These are phyloP conservation scores for Nidularia pulvinata DNA, from an alignment of 768 basidiomycete species.

Conservation along the genomic window DNA sequence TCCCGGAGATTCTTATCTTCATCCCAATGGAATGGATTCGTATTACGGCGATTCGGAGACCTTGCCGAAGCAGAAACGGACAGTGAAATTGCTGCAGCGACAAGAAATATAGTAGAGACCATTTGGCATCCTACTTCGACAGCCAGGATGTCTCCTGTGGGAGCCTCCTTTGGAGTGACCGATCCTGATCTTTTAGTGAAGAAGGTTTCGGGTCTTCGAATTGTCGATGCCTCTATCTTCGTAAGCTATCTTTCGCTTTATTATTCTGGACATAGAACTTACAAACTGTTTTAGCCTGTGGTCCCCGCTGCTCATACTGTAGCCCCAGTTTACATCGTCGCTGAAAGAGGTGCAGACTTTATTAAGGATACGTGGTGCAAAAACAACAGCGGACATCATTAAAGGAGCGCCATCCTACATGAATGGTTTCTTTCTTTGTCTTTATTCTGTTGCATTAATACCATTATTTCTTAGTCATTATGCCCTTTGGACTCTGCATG, in stretches of 20 bases:
- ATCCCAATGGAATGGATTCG: slow-evolving; percentile 12
- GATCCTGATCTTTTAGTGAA: slow-evolving; percentile 22
- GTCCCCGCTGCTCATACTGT: not conserved
- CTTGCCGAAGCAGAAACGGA: not conserved
- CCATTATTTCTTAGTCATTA: too few species aligned
- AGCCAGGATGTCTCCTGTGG: slow-evolving; percentile 13
- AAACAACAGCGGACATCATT: too few species aligned
- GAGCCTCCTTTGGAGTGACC: slow-evolving; percentile 17
- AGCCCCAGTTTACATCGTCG: not conserved
- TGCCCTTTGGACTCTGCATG: too few species aligned
- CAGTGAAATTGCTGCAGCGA: slow-evolving; percentile 11
- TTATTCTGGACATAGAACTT: not conserved
- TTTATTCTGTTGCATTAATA: too few species aligned
- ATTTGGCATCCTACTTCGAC: slow-evolving; percentile 7
- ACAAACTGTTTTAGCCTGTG: not conserved
- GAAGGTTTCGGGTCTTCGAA: slow-evolving; percentile 20
- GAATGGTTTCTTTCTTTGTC: too few species aligned
- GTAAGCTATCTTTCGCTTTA: not conserved
- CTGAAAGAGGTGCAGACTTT: not conserved
- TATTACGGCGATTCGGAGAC: not conserved
- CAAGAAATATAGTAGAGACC: slow-evolving; percentile 3
- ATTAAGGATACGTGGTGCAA: not conserved
- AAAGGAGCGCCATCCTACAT: too few species aligned
- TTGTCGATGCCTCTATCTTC: slow-evolving; percentile 28
- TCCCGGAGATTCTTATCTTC: slow-evolving; percentile 11